A percentile compares a stretch with the other conserved stretches of the same genome.
phyloP scores from a whole-genome alignment of 2,329 filamentous ascomycete species.

The Aspergillus flavus region DNA sequence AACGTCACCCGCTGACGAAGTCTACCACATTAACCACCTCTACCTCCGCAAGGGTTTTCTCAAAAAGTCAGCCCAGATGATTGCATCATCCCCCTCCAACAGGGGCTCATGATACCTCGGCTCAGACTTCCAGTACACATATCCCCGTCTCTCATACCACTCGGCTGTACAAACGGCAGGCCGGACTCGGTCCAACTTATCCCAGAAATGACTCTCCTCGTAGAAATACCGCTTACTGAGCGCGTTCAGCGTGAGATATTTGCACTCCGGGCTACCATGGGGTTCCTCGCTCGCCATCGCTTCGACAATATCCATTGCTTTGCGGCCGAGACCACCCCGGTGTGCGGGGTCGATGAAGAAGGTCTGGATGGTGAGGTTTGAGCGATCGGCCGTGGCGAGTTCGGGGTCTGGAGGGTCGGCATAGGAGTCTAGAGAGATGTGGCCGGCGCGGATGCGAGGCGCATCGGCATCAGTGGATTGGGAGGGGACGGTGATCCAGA shows the following conservation, averaged over 20 bases:
- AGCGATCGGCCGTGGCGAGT: slow-evolving; percentile 20
- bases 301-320: slow-evolving; percentile 24
- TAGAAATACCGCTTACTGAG: slow-evolving; percentile 28
- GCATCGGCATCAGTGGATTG: not conserved
- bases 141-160: slow-evolving; percentile 32
- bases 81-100: slow-evolving; percentile 13
- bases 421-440: slow-evolving; percentile 32
- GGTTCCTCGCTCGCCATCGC: slow-evolving; percentile 23
- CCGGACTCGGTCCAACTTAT: slow-evolving; percentile 6
- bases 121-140: slow-evolving; percentile 31
- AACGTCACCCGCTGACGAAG: not conserved
- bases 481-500: slow-evolving; percentile 20
- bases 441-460: slow-evolving; percentile 22
- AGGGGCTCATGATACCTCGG: slow-evolving; percentile 16
- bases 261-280: slow-evolving; percentile 16
- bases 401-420: slow-evolving; percentile 14
- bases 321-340: slow-evolving; percentile 22
- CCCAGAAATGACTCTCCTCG: slow-evolving; percentile 21
- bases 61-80: slow-evolving; percentile 27
- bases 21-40: not conserved
- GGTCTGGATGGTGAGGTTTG: slow-evolving; percentile 22
- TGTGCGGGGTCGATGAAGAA: slow-evolving; percentile 31
- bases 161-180: slow-evolving; percentile 21
- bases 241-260: slow-evolving; percentile 19
- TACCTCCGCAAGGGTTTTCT: slow-evolving; percentile 18